Conservation (phyloP, 306 rosid species). For the Fragaria ananassa region DNA sequence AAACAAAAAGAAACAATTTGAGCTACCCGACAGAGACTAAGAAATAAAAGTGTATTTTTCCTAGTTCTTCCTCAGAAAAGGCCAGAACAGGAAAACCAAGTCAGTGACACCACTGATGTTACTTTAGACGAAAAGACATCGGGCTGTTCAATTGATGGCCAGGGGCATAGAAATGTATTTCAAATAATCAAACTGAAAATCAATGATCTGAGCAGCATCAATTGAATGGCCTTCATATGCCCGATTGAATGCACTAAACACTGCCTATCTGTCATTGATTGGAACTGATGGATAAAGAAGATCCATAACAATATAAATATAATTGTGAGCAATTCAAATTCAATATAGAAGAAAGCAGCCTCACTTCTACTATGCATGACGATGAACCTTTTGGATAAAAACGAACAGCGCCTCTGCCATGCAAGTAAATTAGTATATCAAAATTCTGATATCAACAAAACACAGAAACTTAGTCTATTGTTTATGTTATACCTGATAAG, state of each 20-base stretch:
- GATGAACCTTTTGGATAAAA: slow-evolving; percentile 90
- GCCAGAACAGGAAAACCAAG: slow-evolving; percentile 12
- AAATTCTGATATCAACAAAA: slow-evolving; percentile 8
- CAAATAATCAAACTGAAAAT: background rate
- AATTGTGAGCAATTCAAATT: background rate
- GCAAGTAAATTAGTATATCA: slow-evolving; percentile 34
- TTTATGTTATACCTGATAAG: background rate
- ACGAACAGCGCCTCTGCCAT: slow-evolving; percentile 92
- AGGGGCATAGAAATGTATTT: background rate
- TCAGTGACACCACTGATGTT: background rate
- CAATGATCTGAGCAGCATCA: slow-evolving; percentile 1
- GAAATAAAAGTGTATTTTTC: background rate
- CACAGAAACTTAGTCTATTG: background rate
- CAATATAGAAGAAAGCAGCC: slow-evolving; percentile 29
- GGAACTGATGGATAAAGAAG: background rate
- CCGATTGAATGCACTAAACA: slow-evolving; percentile 3
- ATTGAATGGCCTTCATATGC: slow-evolving; percentile 15
- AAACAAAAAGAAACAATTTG: slow-evolving; percentile 20
- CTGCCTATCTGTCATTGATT: slow-evolving; percentile 10
- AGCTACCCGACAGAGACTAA: slow-evolving; percentile 11
- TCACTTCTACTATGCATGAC: slow-evolving; percentile 79
- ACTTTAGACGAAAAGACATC: background rate
- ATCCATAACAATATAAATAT: slow-evolving; percentile 5
- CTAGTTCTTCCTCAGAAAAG: slow-evolving; percentile 11
- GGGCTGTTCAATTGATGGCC: background rate